Percentiles rank a stretch among this genome's conserved stretches.
Evolutionary conservation across 2,329 filamentous ascomycete genomes (phyloP).

Genomic region (Blumeriella jaapii): DNA sequence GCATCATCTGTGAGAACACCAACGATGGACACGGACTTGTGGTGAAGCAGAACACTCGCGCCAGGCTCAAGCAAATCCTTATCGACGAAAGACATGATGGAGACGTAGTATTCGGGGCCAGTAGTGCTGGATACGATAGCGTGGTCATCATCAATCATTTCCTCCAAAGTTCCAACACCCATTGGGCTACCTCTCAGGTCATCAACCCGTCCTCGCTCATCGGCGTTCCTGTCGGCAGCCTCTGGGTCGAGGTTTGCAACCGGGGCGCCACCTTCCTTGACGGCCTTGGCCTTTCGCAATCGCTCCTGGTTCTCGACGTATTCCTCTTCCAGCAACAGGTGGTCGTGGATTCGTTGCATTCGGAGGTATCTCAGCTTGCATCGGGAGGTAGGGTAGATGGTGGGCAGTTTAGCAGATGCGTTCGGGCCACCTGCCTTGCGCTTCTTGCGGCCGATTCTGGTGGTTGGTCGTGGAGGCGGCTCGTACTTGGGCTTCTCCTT

Average conservation of each 20-base stretch:
- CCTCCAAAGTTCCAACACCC: conserved; percentile 94
- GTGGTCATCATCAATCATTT: conserved; percentile 98
- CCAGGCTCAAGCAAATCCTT: conserved; percentile 96
- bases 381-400: conserved; percentile 87
- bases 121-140: conserved; percentile 97
- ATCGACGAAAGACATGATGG: conserved; percentile 99
- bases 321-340: conserved; percentile 91
- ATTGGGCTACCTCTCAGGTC: conserved; percentile 98
- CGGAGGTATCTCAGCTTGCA: conserved; percentile 95
- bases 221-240: conserved; percentile 73
- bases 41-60: conserved; percentile 86
- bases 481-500: conserved; percentile 99
- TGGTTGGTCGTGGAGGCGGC: conserved; percentile 91
- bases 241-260: conserved; percentile 56
- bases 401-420: conserved; percentile 87
- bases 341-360: conserved; percentile 98
- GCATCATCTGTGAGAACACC: conserved; percentile 94
- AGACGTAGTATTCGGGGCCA: conserved; percentile 97
- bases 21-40: conserved; percentile 96
- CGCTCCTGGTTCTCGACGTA: conserved; percentile 99
- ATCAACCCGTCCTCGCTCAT: conserved; percentile 88
- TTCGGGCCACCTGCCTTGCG: conserved; percentile 89
- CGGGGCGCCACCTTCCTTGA: conserved; percentile 55
- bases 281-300: conserved; percentile 80
- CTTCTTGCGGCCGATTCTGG: conserved; percentile 96